These are phyloP conservation scores for Amniculicola lignicola DNA, from an alignment of 495 filamentous ascomycete species.

Conservation along the genomic window DNA sequence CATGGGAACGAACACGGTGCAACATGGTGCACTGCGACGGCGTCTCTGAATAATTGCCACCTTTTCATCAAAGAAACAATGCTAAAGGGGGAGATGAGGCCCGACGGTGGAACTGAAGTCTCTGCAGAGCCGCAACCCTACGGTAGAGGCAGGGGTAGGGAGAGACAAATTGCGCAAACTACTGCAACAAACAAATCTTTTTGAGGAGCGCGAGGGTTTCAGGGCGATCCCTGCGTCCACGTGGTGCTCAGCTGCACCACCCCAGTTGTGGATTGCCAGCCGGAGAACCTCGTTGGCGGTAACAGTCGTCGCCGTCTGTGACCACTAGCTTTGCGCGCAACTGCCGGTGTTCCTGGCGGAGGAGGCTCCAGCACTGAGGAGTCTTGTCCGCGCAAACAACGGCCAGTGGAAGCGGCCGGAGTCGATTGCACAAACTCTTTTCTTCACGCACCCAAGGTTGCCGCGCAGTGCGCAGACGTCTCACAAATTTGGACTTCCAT, in stretches of 20 bases:
- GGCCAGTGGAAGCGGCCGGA: background rate
- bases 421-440: background rate
- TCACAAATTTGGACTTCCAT: constrained; percentile 4
- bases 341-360: too few relatives aligned
- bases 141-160: constrained; percentile 8
- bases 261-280: constrained; percentile 17
- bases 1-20: too few relatives aligned
- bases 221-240: constrained; percentile 17
- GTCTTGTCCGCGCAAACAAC: too few relatives aligned
- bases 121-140: background rate
- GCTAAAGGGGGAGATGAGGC: too few relatives aligned
- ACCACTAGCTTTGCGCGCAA: too few relatives aligned
- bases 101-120: too few relatives aligned
- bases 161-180: constrained; percentile 25
- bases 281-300: constrained; percentile 14
- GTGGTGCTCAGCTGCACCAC: constrained; percentile 19
- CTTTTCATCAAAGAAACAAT: too few relatives aligned
- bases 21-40: too few relatives aligned
- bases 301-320: background rate
- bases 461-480: too few relatives aligned
- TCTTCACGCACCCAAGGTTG: background rate
- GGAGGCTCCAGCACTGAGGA: too few relatives aligned
- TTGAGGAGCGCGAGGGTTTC: background rate
- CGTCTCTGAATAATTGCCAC: too few relatives aligned
- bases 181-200: background rate